Evolutionary conservation across 2,329 filamentous ascomycete genomes (phyloP).

Genomic region (Phialophora chinensis): DNA sequence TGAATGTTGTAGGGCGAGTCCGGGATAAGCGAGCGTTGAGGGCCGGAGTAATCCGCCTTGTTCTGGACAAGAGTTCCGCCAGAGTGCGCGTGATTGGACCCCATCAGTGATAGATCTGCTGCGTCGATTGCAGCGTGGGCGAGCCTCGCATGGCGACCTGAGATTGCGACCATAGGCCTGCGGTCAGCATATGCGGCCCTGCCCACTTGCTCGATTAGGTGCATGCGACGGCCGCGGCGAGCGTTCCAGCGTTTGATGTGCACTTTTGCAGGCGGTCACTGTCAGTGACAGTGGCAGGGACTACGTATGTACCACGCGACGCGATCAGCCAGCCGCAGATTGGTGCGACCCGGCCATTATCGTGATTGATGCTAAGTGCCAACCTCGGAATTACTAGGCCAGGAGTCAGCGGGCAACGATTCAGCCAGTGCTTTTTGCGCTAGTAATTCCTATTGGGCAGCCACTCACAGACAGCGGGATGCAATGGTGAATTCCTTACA

Average conservation of each 20-base stretch:
- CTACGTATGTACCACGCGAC: not conserved
- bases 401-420: not conserved
- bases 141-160: conserved; percentile 8
- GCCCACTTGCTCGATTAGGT: not conserved
- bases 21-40: conserved; percentile 8
- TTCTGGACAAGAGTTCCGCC: not conserved
- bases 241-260: not conserved
- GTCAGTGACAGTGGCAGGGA: not conserved
- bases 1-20: not conserved
- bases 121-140: not conserved
- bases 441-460: not conserved
- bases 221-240: not conserved
- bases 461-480: not conserved
- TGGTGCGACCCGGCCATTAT: not conserved
- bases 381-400: not conserved
- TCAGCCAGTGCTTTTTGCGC: not conserved
- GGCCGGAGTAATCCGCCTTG: conserved; percentile 11
- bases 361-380: not conserved
- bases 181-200: not conserved
- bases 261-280: not conserved
- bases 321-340: not conserved
- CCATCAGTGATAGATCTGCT: not conserved
- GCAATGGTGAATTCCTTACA: conserved; percentile 4
- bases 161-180: not conserved
- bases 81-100: not conserved